Evolutionary conservation across 805 yeast species (phyloP).

Genomic region (Debaryomyces castellii): DNA sequence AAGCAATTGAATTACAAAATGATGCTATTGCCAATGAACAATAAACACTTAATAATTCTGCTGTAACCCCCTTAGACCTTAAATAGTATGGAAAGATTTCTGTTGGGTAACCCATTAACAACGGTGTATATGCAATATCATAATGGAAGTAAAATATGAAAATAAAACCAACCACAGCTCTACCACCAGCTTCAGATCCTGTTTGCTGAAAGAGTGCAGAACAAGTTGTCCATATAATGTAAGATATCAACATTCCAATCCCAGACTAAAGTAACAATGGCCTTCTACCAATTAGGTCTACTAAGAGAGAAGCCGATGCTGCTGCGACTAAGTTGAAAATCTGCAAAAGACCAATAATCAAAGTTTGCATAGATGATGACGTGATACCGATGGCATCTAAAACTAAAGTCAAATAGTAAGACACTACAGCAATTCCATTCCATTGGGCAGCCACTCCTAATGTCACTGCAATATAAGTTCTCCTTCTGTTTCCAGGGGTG

Average conservation of each 20-base stretch:
- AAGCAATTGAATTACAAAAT: conserved; percentile 36
- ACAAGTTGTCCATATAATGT: conserved; percentile 24
- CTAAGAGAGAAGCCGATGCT: neutral
- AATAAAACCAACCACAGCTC: conserved; percentile 24
- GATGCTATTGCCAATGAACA: conserved; percentile 23
- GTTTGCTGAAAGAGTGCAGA: conserved; percentile 21
- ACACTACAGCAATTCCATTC: conserved; percentile 48
- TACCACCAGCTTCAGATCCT: conserved; percentile 11
- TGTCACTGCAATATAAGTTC: conserved; percentile 22
- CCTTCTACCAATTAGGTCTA: neutral
- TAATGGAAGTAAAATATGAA: conserved; percentile 21
- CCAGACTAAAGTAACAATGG: neutral
- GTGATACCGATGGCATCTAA: conserved; percentile 16
- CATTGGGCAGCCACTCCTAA: conserved; percentile 43
- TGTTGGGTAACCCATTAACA: conserved; percentile 46
- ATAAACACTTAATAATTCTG: conserved; percentile 22
- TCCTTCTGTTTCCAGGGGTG: neutral
- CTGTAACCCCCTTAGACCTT: conserved; percentile 42
- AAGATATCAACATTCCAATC: conserved; percentile 19
- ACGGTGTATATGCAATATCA: conserved; percentile 39
- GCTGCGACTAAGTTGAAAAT: conserved; percentile 1
- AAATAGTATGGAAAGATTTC: conserved; percentile 39
- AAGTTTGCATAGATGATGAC: neutral
- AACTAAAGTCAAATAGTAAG: conserved; percentile 19
- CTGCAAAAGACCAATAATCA: conserved; percentile 3